Evolutionary conservation across 768 basidiomycete genomes (phyloP).

Genomic region (Thelephora aurantiotincta): DNA sequence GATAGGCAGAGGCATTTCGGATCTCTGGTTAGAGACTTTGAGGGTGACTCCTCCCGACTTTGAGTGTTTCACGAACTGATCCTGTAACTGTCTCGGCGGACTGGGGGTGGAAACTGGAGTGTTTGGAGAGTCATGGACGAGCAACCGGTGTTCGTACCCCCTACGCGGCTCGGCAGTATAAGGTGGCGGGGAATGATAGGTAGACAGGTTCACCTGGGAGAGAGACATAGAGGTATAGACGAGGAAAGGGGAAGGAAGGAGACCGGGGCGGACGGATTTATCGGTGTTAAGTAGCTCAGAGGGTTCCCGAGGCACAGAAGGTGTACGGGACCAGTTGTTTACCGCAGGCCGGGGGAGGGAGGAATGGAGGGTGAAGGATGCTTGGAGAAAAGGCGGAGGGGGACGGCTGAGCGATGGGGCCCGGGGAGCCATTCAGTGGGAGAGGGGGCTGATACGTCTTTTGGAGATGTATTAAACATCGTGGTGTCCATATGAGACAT

Average conservation of each 20-base stretch:
- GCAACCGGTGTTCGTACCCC: constrained; percentile 36
- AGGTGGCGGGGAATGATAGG: constrained; percentile 13
- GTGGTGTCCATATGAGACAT: neutral
- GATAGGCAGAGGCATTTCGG: constrained; percentile 34
- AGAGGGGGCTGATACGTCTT: neutral
- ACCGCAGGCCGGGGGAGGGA: too few species aligned
- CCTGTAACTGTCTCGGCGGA: constrained; percentile 21
- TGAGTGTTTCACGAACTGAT: constrained; percentile 39
- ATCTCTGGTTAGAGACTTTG: constrained; percentile 37
- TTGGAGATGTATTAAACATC: neutral
- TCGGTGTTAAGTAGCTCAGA: too few species aligned
- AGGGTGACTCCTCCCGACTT: constrained; percentile 38
- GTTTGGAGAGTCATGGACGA: constrained; percentile 14
- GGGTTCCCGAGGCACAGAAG: too few species aligned
- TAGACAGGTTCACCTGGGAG: constrained; percentile 2
- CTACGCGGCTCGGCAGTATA: constrained; percentile 40
- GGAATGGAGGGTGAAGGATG: too few species aligned
- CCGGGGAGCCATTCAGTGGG: constrained; percentile 1
- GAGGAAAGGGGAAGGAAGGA: neutral
- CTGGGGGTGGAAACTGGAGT: constrained; percentile 23
- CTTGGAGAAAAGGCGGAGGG: too few species aligned
- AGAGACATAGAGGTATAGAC: neutral
- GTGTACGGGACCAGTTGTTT: too few species aligned
- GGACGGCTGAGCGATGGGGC: too few species aligned
- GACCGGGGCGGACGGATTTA: too few species aligned